Base-by-base conservation (phyloP, 2,329 filamentous ascomycete species). In the Epichloe bromicola region DNA sequence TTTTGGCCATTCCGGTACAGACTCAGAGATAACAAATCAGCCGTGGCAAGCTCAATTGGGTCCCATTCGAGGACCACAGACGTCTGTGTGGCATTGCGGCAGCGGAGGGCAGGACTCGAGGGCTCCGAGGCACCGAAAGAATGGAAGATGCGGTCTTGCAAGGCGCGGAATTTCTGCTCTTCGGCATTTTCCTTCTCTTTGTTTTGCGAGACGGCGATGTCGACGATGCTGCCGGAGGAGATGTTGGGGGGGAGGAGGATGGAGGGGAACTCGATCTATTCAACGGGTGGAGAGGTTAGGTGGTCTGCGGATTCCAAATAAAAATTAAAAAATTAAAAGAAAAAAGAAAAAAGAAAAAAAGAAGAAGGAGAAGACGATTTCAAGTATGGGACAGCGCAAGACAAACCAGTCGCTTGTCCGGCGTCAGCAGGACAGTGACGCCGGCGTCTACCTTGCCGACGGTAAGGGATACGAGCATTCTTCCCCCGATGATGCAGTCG, bases 391-490 rank as follows among this genome's bases (percentile, higher is more conserved):
- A 41, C n/a, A 7, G 19, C 7, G 42, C 37, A 59, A 62, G 58
- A 64, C 60, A 19, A 11, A 96, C 91, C 62, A 98, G 78, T 65
- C 93, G 85, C 71, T 97, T 97, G 70, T 98, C 93, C 65, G 95
- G 86, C 46, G 93, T 98, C 64, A 98, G 74, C 51, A 98, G 83
- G 55, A 98, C 93, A 47, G 93, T 95, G 65, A 98, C 91, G 70
- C 93, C 93, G 63, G 93, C 93, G 71, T 98, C 93, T 71, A 98
- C 93, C 75, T 98, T 98, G 75, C 93, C 93, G 70, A 98, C 93
- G 48, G 91, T 97, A 66, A 98, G 79, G 59, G 93, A 97, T 71
- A 98, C 88, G 64, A 97, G 79, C 93, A 98, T 97, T 48, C 66
- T 51, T 52, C 17, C n/a, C 36, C 36, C 34, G 4, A 37, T n/a